Evolutionary conservation across 2,329 filamentous ascomycete species (phyloP).

Genomic region (Gnomoniopsis smithogilvyi): DNA sequence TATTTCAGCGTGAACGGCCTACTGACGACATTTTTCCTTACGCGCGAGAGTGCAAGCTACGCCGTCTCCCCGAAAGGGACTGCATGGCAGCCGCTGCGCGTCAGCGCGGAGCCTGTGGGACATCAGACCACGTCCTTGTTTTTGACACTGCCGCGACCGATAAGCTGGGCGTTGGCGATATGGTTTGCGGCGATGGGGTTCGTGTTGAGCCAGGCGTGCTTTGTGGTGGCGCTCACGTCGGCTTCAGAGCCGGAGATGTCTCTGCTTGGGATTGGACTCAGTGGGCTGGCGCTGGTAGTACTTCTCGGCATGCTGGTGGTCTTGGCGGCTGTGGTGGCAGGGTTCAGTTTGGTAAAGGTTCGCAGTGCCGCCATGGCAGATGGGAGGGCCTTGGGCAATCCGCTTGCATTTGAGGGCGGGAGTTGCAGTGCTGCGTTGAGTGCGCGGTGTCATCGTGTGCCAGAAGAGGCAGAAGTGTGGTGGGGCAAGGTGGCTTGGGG

Average conservation of each 20-base stretch:
- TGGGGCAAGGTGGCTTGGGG: constrained; percentile 41
- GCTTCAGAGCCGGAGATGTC: not conserved
- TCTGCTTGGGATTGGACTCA: constrained; percentile 38
- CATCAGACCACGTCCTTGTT: constrained; percentile 45
- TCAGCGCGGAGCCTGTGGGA: constrained; percentile 41
- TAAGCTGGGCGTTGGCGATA: constrained; percentile 41
- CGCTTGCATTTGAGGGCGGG: constrained; percentile 44
- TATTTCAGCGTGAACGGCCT: constrained; percentile 47
- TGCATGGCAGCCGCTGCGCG: constrained; percentile 36
- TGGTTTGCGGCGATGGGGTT: constrained; percentile 43
- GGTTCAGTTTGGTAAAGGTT: constrained; percentile 38
- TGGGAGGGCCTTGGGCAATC: constrained; percentile 41
- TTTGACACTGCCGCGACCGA: constrained; percentile 46
- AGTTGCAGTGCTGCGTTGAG: constrained; percentile 51
- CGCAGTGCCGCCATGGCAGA: constrained; percentile 31
- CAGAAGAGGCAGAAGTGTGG: constrained; percentile 32
- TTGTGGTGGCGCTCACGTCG: constrained; percentile 25
- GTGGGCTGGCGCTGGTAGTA: constrained; percentile 38
- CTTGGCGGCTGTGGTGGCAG: constrained; percentile 32
- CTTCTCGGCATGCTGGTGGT: constrained; percentile 38
- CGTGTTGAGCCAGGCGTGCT: constrained; percentile 42
- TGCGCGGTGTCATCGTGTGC: constrained; percentile 42
- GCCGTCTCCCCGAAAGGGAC: constrained; percentile 23
- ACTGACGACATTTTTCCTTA: constrained; percentile 45
- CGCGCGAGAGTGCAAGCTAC: constrained; percentile 47